Conservation (phyloP, 2,329 filamentous ascomycete species). For the Epichloe baconii region DNA sequence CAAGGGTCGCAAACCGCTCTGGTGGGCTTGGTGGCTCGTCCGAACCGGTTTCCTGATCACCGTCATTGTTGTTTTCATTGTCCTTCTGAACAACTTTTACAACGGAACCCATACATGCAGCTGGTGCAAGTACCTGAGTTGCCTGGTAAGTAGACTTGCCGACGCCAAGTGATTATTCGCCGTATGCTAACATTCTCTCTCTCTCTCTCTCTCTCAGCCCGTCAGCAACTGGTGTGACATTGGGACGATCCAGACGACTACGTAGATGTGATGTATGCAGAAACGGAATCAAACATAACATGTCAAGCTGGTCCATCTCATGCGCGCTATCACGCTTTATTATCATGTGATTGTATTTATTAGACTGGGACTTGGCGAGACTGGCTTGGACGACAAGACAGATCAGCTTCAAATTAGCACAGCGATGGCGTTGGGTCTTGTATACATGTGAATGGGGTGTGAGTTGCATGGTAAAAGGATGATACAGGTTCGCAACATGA, state of each 20-base stretch:
- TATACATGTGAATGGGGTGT: neutral
- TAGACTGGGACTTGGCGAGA: neutral
- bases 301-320: neutral
- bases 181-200: conserved; percentile 1
- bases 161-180: neutral
- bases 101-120: conserved; percentile 58
- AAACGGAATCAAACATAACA: neutral
- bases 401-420: conserved; percentile 12
- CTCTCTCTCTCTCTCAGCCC: conserved; percentile 32
- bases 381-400: conserved; percentile 6
- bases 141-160: conserved; percentile 53
- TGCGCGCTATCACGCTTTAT: neutral
- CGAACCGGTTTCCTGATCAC: conserved; percentile 64
- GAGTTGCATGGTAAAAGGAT: neutral
- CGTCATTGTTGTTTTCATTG: conserved; percentile 74
- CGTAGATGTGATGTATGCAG: neutral
- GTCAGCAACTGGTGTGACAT: conserved; percentile 56
- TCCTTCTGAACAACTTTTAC: conserved; percentile 88
- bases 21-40: conserved; percentile 97
- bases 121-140: conserved; percentile 95
- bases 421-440: conserved; percentile 20
- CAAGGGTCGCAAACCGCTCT: conserved; percentile 79
- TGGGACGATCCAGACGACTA: conserved; percentile 20
- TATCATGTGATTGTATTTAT: neutral
- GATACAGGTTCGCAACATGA: neutral